Evolutionary conservation across 805 yeast species (phyloP).

Genomic region (Candida nemodendra): DNA sequence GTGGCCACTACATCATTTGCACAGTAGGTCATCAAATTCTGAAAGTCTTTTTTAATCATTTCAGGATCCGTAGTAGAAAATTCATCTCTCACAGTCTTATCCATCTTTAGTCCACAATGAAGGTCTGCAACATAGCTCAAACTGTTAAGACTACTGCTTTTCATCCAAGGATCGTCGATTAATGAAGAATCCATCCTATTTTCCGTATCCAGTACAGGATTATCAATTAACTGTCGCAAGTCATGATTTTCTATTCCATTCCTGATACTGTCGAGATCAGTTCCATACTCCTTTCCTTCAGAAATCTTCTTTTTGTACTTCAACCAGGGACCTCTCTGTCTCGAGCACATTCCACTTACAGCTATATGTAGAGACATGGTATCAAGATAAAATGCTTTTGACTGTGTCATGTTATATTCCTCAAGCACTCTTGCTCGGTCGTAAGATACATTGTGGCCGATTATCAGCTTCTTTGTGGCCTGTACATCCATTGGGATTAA

Average conservation of each 20-base stretch:
- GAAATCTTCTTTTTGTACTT: slow-evolving; percentile 48
- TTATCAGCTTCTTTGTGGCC: slow-evolving; percentile 51
- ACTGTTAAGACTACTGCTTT: slow-evolving; percentile 72
- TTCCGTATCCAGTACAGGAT: slow-evolving; percentile 33
- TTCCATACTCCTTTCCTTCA: slow-evolving; percentile 19
- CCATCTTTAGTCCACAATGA: slow-evolving; percentile 67
- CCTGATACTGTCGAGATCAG: slow-evolving; percentile 18
- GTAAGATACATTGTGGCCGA: slow-evolving; percentile 90
- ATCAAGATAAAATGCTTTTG: slow-evolving; percentile 80
- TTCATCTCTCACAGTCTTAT: slow-evolving; percentile 65
- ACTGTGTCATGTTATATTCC: slow-evolving; percentile 67
- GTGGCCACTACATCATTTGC: slow-evolving; percentile 82
- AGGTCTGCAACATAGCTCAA: slow-evolving; percentile 75
- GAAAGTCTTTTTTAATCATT: slow-evolving; percentile 56
- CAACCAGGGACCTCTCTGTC: slow-evolving; percentile 79
- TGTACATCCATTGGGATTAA: slow-evolving; percentile 71
- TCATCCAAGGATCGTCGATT: slow-evolving; percentile 84
- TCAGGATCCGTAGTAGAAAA: slow-evolving; percentile 57
- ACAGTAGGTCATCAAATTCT: slow-evolving; percentile 71
- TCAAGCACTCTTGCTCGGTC: slow-evolving; percentile 86
- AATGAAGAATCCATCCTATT: slow-evolving; percentile 28
- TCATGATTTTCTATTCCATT: slow-evolving; percentile 24
- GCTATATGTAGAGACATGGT: slow-evolving; percentile 94
- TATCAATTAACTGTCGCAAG: slow-evolving; percentile 26
- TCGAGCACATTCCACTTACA: slow-evolving; percentile 86